Evolutionary conservation across 805 yeast genomes (phyloP), one percentile per base, ranked within the genome.

Genomic region (Wickerhamiella dianesei): DNA sequence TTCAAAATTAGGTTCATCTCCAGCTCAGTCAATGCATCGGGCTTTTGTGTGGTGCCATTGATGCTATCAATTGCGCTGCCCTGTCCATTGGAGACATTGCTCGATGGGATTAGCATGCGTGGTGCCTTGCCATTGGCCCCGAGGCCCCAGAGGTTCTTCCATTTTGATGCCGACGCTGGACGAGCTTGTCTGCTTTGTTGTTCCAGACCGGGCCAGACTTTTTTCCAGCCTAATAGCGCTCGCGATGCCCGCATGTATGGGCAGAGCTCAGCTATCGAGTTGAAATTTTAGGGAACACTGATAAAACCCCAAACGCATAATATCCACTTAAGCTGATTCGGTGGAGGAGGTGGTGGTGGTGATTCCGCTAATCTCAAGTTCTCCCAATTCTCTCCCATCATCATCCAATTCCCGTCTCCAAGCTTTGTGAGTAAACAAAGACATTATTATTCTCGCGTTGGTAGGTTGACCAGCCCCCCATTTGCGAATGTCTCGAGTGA

Each of bases 1-100:
- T 56, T 54, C 20, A 56, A 48, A 17, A 56, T 54, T 48, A 50
- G 37, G 41, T 55, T 56, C 39, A 55, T 51, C 22, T 55, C 58
- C 22, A 46, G 46, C 21, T 52, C 20, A 6, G 20, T 12, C 12
- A 25, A 12, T 6, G 32, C 32, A 25, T 25, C 32, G 12, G 32
- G 32, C 12, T 25, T 25, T 12, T 25, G 9, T 25, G 32, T 6
- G 9, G 32, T 25, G 32, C 32, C 32, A 25, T 25, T 25, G 32
- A 12, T 25, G 12, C 32, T 12, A 12, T 25, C 32, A 25, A 25
- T 25, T 25, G 9, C 32, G 6, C 32, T 12, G 12, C 12, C 12
- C 32, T 6, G 6, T 6, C 32, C 32, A 6, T 25, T 25, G 6
- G 32, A 12, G 6, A 6, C 32, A 6, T 25, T 25, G 9, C 9